Evolutionary conservation across 768 basidiomycete species (phyloP).

Genomic region (Favolaschia claudopus): DNA sequence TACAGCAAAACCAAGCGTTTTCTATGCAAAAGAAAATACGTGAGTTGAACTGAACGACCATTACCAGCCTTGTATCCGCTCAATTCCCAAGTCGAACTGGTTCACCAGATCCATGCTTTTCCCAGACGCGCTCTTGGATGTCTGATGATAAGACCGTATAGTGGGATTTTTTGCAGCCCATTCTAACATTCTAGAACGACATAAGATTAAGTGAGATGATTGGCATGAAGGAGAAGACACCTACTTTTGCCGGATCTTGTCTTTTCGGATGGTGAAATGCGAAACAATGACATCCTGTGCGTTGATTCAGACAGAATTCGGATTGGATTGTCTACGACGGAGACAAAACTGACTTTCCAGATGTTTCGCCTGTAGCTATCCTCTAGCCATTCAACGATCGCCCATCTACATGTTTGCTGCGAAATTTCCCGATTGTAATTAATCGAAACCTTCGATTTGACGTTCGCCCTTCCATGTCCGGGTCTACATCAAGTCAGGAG

Average conservation of each 20-base stretch:
- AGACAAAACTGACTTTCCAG: conserved; percentile 49
- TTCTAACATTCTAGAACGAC: conserved; percentile 37
- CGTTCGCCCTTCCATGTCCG: conserved; percentile 52
- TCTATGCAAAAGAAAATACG: conserved; percentile 4
- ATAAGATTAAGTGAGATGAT: too few species aligned
- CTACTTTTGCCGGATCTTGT: conserved; percentile 52
- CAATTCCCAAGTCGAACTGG: conserved; percentile 48
- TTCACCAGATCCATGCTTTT: conserved; percentile 38
- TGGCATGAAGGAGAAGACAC: conserved; percentile 18
- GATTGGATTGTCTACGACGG: neutral
- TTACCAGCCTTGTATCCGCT: conserved; percentile 31
- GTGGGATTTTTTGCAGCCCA: conserved; percentile 41
- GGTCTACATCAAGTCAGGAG: conserved; percentile 47
- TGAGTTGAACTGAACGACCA: conserved; percentile 2
- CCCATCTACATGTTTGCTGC: conserved; percentile 56
- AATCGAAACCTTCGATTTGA: conserved; percentile 43
- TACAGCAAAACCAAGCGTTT: too few species aligned
- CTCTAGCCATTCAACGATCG: conserved; percentile 60
- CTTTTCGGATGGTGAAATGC: conserved; percentile 52
- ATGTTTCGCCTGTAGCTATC: conserved; percentile 50
- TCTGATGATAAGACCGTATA: conserved; percentile 32
- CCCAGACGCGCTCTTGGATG: neutral
- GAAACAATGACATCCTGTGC: conserved; percentile 56
- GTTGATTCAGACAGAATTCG: conserved; percentile 6
- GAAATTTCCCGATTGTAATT: conserved; percentile 54